These are phyloP conservation scores for Aspergillus mulundensis DNA, from an alignment of 495 filamentous ascomycete species.

Conservation along the genomic window DNA sequence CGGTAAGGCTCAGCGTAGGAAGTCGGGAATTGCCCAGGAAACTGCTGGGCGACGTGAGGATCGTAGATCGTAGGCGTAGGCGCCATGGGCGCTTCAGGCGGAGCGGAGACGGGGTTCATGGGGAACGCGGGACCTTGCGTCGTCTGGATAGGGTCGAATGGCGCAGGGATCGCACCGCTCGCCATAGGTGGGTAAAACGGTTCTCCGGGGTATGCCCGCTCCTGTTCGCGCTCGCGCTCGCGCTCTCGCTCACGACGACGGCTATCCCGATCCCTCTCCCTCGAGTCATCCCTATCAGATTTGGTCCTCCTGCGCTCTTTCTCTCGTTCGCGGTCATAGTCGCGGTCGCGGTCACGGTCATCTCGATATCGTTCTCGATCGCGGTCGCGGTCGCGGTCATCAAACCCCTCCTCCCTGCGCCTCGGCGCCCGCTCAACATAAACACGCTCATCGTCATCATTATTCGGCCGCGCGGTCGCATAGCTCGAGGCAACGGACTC, in stretches of 20 bases:
- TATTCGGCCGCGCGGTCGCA: slow-evolving; percentile 48
- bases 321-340: slow-evolving; percentile 32
- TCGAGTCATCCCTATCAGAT: slow-evolving; percentile 21
- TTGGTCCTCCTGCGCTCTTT: slow-evolving; percentile 33
- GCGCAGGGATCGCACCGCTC: slow-evolving; percentile 17
- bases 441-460: slow-evolving; percentile 26
- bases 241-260: slow-evolving; percentile 28
- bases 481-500: slow-evolving; percentile 51
- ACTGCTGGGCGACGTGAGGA: slow-evolving; percentile 54
- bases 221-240: slow-evolving; percentile 30
- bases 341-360: neutral
- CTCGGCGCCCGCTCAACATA: slow-evolving; percentile 31
- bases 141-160: neutral
- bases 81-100: slow-evolving; percentile 20
- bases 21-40: slow-evolving; percentile 54
- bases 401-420: slow-evolving; percentile 26
- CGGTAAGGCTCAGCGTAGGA: slow-evolving; percentile 43
- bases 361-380: slow-evolving; percentile 11
- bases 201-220: slow-evolving; percentile 34
- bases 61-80: slow-evolving; percentile 30
- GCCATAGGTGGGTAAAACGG: slow-evolving; percentile 26
- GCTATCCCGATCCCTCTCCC: slow-evolving; percentile 26
- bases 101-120: slow-evolving; percentile 18
- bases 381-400: slow-evolving; percentile 14
- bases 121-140: slow-evolving; percentile 11